A percentile compares a stretch with the other conserved stretches of the same genome.
phyloP scores from a whole-genome alignment of 2,329 filamentous ascomycete species.

The Dactylellina haptotyla region DNA sequence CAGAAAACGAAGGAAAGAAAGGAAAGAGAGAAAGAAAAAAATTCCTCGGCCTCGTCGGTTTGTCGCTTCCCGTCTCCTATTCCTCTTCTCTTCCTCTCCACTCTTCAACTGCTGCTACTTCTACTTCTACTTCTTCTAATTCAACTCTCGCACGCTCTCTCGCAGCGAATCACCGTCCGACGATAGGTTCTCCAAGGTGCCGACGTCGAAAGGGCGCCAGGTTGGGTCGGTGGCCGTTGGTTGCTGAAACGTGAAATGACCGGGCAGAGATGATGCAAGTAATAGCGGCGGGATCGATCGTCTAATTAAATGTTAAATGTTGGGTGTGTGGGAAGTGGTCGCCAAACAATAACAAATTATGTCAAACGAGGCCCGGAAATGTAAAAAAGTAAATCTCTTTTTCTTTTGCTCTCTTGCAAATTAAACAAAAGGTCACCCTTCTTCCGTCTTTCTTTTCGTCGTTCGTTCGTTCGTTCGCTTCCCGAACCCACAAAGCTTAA shows the following conservation, averaged over 20 bases:
- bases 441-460: background rate
- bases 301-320: background rate
- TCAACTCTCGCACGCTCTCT: background rate
- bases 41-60: background rate
- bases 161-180: conserved; percentile 19
- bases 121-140: background rate
- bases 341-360: background rate
- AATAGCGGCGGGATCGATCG: background rate
- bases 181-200: conserved; percentile 3
- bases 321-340: background rate
- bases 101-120: background rate
- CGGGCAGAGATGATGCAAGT: background rate
- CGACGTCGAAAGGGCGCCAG: conserved; percentile 20
- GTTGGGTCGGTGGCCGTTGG: conserved; percentile 12
- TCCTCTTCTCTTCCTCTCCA: background rate
- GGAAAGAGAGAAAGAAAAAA: background rate
- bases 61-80: background rate
- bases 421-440: background rate
- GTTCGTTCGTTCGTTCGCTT: conserved; percentile 29
- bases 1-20: no score
- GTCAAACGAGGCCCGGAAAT: background rate
- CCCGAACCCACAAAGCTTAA: conserved; percentile 53
- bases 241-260: conserved; percentile 1
- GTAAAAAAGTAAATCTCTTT: no score
- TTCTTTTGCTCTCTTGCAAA: no score